Conservation (phyloP, 2,329 filamentous ascomycete species). For the Aspergillus sp. region DNA sequence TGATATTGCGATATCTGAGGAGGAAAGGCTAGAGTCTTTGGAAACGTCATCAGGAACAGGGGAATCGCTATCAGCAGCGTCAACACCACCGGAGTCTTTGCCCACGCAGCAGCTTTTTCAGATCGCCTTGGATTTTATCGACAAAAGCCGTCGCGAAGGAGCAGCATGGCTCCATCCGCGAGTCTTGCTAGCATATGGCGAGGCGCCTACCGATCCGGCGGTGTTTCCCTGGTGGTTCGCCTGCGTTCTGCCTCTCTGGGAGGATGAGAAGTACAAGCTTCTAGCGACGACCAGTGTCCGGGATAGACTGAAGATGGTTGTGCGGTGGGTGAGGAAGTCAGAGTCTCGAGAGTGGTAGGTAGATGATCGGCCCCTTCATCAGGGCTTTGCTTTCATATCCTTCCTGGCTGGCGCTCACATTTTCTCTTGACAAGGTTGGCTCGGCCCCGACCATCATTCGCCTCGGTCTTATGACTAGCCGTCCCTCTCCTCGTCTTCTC, state of each 20-base stretch:
- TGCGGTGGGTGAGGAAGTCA: slow-evolving; percentile 73
- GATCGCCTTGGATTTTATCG: slow-evolving; percentile 67
- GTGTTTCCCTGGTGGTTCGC: slow-evolving; percentile 90
- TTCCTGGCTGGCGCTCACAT: slow-evolving; percentile 13
- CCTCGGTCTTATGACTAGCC: slow-evolving; percentile 48
- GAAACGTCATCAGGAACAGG: slow-evolving; percentile 54
- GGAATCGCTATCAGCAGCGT: slow-evolving; percentile 21
- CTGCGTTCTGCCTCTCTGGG: slow-evolving; percentile 73
- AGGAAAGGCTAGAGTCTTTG: slow-evolving; percentile 72
- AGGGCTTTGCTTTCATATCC: slow-evolving; percentile 6
- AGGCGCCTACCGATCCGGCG: slow-evolving; percentile 73
- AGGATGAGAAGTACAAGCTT: slow-evolving; percentile 76
- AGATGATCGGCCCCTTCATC: not conserved
- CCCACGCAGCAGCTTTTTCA: slow-evolving; percentile 71
- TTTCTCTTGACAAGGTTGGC: slow-evolving; percentile 28
- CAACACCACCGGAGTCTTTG: slow-evolving; percentile 48
- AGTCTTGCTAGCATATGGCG: slow-evolving; percentile 73
- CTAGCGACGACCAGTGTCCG: slow-evolving; percentile 74
- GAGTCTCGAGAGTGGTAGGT: slow-evolving; percentile 71
- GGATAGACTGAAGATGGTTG: slow-evolving; percentile 79
- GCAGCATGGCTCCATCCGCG: slow-evolving; percentile 74
- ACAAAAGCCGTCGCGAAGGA: slow-evolving; percentile 66
- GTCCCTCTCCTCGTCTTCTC: slow-evolving; percentile 40
- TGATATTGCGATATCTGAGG: slow-evolving; percentile 78
- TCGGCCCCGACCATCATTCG: slow-evolving; percentile 34